These are phyloP conservation scores for Erodium moschatum DNA, from an alignment of 441 rosid genomes.

Conservation along the genomic window DNA sequence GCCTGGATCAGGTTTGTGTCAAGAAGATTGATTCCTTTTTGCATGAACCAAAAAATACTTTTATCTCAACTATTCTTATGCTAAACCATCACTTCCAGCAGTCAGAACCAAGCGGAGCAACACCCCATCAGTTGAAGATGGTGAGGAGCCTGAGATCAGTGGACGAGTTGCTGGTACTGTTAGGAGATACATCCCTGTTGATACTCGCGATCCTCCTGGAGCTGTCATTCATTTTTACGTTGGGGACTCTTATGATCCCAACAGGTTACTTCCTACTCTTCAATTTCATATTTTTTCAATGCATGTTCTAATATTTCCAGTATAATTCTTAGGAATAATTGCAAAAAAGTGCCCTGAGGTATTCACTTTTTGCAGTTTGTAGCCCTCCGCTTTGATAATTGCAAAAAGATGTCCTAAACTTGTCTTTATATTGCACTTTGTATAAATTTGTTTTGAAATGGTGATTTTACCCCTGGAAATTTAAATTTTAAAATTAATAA, in stretches of 20 bases:
- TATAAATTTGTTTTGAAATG: too few species aligned
- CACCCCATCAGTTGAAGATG: slow-evolving; percentile 36
- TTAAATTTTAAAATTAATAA: too few species aligned
- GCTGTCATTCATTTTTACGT: slow-evolving; percentile 93
- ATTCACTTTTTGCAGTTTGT: too few species aligned
- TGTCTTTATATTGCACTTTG: too few species aligned
- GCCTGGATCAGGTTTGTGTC: slow-evolving; percentile 63
- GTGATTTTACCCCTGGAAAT: too few species aligned
- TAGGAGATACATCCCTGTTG: slow-evolving; percentile 82
- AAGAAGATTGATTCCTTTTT: neutral
- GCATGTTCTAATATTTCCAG: neutral
- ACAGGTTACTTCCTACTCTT: slow-evolving; percentile 35
- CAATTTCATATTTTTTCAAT: slow-evolving; percentile 3
- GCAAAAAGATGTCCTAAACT: too few species aligned
- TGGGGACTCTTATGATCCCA: slow-evolving; percentile 65
- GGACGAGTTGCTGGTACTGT: slow-evolving; percentile 92
- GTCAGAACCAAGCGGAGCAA: slow-evolving; percentile 51
- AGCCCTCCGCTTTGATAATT: too few species aligned
- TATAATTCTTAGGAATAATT: neutral
- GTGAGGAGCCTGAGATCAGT: slow-evolving; percentile 53
- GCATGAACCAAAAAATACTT: neutral
- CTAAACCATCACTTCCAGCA: slow-evolving; percentile 24
- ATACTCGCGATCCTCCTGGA: slow-evolving; percentile 89
- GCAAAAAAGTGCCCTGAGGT: too few species aligned
- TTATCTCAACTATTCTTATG: neutral